Base-by-base conservation (phyloP, 1,284 basidiomycete species). In the Rhodotorula mucilaginosa region DNA sequence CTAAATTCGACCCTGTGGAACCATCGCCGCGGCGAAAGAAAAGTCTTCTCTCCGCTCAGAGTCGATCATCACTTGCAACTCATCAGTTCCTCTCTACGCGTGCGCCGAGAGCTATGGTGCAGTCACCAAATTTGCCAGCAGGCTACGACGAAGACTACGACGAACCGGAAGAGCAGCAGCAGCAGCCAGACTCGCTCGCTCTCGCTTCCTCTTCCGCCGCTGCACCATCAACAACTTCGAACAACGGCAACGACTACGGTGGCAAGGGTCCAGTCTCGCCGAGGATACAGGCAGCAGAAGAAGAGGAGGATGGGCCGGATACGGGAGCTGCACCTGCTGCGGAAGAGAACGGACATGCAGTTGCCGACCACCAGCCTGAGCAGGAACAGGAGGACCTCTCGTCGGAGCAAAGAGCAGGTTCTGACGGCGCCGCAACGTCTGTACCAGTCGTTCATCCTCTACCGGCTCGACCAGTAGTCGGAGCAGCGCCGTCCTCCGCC, bases 91-190 rank as follows among this genome's bases (percentile, higher is more conserved):
- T 56, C 54, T 56, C 54, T 29, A 26, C 54, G 18, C 49, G 19
- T 51, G 18, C 49, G 5, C 19, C 49, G 49, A 10, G 19, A 44
- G n/a, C 26, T 13, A 56, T 56, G 54, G 26, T 56, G n/a, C 54
- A 56, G 26, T 56, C 54, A 26, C 54, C 54, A 16, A 56, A 56
- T 5, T 16, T 56, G 29, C 54, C 54, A n/a, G 54, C 54, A 18
- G 54, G 26, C 54, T 56, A 56, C n/a, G 39, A 58, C 18, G 58
- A 58, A 58, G 54, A 56, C 34, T 58, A 39, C 4, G 58, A 58
- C 54, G 58, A 58, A 19, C 34, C 15, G 5, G 26, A 23, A 19
- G 57, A 58, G 12, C 26, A 23, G 46, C 19, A 23, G 46, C 19
- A 48, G 8, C 16, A 23, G 19, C 46, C 18, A 19, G 39, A 21